Evolutionary conservation across 2,329 filamentous ascomycete genomes (phyloP).

Genomic region (Fusarium nanum): DNA sequence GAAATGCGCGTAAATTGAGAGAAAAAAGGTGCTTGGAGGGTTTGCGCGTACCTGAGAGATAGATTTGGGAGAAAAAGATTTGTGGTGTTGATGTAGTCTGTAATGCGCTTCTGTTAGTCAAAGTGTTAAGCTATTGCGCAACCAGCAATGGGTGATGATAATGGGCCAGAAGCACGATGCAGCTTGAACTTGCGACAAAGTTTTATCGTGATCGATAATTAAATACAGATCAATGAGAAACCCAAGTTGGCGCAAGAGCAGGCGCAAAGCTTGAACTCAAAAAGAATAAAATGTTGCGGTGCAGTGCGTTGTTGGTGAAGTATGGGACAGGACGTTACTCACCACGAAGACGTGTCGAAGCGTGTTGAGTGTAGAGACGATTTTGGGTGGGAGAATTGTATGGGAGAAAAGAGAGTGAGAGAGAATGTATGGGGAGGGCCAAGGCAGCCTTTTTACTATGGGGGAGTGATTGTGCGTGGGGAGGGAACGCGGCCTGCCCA

Average conservation of each 20-base stretch:
- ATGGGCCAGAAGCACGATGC: constrained; percentile 38
- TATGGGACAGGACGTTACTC: constrained; percentile 59
- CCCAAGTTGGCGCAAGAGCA: constrained; percentile 18
- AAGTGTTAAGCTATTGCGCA: constrained; percentile 30
- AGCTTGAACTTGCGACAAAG: constrained; percentile 38
- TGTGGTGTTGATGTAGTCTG: constrained; percentile 45
- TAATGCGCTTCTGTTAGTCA: constrained; percentile 47
- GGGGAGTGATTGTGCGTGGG: constrained; percentile 68
- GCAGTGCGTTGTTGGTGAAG: constrained; percentile 46
- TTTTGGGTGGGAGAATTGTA: constrained; percentile 70
- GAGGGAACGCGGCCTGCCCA: constrained; percentile 47
- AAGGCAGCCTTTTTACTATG: constrained; percentile 73
- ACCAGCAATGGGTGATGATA: constrained; percentile 29
- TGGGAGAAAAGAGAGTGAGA: constrained; percentile 68
- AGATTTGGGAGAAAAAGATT: constrained; percentile 23
- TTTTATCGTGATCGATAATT: constrained; percentile 32
- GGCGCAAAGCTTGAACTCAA: constrained; percentile 48
- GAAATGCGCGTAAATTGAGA: constrained; percentile 27
- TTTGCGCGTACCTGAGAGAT: constrained; percentile 40
- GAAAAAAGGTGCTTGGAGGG: constrained; percentile 26
- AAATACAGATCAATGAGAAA: constrained; percentile 31
- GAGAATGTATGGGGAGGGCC: constrained; percentile 65
- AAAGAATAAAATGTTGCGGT: constrained; percentile 50
- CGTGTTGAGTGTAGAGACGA: constrained; percentile 56
- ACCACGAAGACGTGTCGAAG: constrained; percentile 57